Evolutionary conservation across 1,284 basidiomycete genomes (phyloP).

Genomic region (Exobasidium rhododendri): DNA sequence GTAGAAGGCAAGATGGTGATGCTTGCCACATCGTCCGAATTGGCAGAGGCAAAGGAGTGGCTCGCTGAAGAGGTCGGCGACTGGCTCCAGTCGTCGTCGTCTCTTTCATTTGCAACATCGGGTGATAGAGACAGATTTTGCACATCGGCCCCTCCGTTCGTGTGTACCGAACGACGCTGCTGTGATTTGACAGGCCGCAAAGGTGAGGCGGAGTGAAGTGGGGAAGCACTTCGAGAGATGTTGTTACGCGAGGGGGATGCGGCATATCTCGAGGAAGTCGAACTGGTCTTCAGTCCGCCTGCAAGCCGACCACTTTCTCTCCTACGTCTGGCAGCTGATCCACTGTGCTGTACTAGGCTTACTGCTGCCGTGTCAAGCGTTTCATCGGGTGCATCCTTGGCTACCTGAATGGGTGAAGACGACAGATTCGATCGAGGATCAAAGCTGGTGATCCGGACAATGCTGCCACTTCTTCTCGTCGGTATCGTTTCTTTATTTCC

Average conservation of each 20-base stretch:
- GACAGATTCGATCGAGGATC: conserved; percentile 43
- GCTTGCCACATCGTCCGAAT: neutral
- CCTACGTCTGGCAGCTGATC: neutral
- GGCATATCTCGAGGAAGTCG: neutral
- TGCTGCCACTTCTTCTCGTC: neutral
- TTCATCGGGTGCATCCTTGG: neutral
- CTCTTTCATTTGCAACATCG: neutral
- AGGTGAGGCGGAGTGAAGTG: neutral
- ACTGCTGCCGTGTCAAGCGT: neutral
- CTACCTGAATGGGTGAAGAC: conserved; percentile 34
- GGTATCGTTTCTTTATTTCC: neutral
- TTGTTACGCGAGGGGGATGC: neutral
- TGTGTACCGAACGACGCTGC: neutral
- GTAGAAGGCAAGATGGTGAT: neutral
- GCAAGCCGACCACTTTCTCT: neutral
- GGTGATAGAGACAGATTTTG: neutral
- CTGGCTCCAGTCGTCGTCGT: neutral
- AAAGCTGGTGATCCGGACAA: conserved; percentile 32
- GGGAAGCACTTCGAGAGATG: neutral
- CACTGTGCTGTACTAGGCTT: neutral
- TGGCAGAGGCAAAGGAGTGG: neutral
- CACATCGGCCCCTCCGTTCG: neutral
- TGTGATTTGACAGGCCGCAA: neutral
- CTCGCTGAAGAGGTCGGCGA: neutral
- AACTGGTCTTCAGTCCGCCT: neutral